These are phyloP conservation scores for Cyberlindnera petersonii DNA, from an alignment of 805 yeast species.

Conservation along the genomic window DNA sequence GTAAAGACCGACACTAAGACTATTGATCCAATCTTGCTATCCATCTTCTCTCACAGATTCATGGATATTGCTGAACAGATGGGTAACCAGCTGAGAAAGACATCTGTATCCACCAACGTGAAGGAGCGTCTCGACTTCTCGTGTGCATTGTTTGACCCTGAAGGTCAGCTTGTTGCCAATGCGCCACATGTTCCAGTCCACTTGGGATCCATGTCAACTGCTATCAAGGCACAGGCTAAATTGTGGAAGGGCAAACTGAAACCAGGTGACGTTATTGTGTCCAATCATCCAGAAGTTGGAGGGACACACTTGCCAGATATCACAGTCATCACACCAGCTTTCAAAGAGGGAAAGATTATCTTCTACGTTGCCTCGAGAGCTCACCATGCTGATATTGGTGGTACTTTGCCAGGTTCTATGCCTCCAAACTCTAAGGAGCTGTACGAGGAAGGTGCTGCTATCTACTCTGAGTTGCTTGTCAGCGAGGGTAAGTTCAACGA, in stretches of 20 bases:
- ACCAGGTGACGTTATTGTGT: constrained; percentile 72
- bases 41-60: constrained; percentile 78
- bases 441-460: constrained; percentile 89
- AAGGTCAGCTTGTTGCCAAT: constrained; percentile 79
- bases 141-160: constrained; percentile 74
- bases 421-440: constrained; percentile 86
- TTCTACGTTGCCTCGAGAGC: constrained; percentile 89
- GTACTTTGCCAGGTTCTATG: constrained; percentile 88
- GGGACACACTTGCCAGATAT: constrained; percentile 89
- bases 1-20: constrained; percentile 27
- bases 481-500: constrained; percentile 72
- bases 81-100: constrained; percentile 77
- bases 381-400: constrained; percentile 72
- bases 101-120: constrained; percentile 78
- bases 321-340: constrained; percentile 89
- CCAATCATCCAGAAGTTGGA: constrained; percentile 81
- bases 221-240: constrained; percentile 61
- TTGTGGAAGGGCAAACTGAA: constrained; percentile 60
- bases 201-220: constrained; percentile 81
- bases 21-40: constrained; percentile 67
- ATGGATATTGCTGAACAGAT: constrained; percentile 91
- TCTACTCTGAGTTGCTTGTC: constrained; percentile 73
- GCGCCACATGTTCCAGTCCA: constrained; percentile 91
- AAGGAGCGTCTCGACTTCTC: constrained; percentile 81
- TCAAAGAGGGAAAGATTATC: constrained; percentile 54